Conservation (phyloP, 1,139 yeast species). For the Scheffersomyces parashehatae region DNA sequence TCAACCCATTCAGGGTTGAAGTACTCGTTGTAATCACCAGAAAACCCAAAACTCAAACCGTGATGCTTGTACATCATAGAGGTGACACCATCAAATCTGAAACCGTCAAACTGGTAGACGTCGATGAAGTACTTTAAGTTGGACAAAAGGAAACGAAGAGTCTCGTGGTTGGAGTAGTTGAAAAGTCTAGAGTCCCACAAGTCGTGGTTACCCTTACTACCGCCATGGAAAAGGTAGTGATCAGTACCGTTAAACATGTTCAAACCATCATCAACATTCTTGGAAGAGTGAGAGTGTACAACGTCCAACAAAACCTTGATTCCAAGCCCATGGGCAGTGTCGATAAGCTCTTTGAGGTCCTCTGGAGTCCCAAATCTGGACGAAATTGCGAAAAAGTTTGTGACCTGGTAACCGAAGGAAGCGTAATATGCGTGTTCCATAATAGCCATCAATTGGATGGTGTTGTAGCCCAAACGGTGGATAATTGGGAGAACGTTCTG, state of each 20-base stretch:
- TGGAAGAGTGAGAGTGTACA: constrained; percentile 95
- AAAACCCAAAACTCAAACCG: constrained; percentile 85
- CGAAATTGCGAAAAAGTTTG: constrained; percentile 86
- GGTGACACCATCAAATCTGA: constrained; percentile 95
- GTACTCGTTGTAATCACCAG: constrained; percentile 93
- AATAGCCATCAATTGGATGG: constrained; percentile 94
- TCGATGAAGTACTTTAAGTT: constrained; percentile 84
- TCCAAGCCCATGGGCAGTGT: constrained; percentile 88
- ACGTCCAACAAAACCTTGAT: constrained; percentile 85
- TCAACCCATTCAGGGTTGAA: constrained; percentile 81
- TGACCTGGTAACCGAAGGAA: constrained; percentile 93
- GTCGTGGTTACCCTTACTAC: constrained; percentile 80
- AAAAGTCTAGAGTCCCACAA: constrained; percentile 95
- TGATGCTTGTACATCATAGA: constrained; percentile 91
- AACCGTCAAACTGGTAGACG: constrained; percentile 87
- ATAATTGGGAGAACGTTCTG: constrained; percentile 79
- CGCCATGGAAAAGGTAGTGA: constrained; percentile 90
- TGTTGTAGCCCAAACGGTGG: constrained; percentile 81
- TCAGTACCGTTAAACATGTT: constrained; percentile 95
- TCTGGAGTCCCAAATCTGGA: constrained; percentile 95
- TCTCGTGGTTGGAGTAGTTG: constrained; percentile 89
- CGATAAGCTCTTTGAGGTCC: constrained; percentile 85
- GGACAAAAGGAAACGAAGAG: constrained; percentile 81
- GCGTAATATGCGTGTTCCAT: constrained; percentile 99
- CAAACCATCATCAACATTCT: constrained; percentile 90